Conservation (phyloP, 768 basidiomycete species). For the Ramaria sp. region DNA sequence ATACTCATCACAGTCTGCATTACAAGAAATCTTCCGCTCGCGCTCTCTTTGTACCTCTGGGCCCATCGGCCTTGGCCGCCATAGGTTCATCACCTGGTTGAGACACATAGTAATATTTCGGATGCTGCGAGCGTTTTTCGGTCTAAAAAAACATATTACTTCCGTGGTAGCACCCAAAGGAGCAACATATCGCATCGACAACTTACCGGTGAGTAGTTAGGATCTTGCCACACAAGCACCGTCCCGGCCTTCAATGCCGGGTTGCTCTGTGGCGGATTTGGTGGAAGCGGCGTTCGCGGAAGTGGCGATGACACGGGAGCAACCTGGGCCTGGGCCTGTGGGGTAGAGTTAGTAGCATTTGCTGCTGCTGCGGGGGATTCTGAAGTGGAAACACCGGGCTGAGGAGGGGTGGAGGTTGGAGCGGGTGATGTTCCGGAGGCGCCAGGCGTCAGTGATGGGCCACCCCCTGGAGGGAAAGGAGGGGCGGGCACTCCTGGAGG, state of each 20-base stretch:
- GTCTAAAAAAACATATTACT: slow-evolving; percentile 39
- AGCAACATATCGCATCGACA: background rate
- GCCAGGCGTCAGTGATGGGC: slow-evolving; percentile 18
- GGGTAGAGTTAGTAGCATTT: slow-evolving; percentile 15
- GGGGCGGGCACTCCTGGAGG: slow-evolving; percentile 18
- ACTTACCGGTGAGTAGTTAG: slow-evolving; percentile 72
- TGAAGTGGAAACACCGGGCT: slow-evolving; percentile 16
- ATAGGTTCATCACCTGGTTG: slow-evolving; percentile 21
- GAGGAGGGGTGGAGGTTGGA: slow-evolving; percentile 11
- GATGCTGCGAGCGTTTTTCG: slow-evolving; percentile 58
- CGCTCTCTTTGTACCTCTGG: slow-evolving; percentile 74
- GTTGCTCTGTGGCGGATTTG: slow-evolving; percentile 55
- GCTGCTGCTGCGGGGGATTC: slow-evolving; percentile 12
- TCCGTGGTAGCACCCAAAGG: background rate
- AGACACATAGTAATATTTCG: slow-evolving; percentile 50
- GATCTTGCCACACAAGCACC: slow-evolving; percentile 59
- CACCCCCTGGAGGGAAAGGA: slow-evolving; percentile 17
- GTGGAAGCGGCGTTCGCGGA: slow-evolving; percentile 31
- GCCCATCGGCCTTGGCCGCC: slow-evolving; percentile 36
- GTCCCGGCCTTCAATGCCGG: slow-evolving; percentile 70
- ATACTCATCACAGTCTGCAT: background rate
- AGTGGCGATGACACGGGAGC: slow-evolving; percentile 10
- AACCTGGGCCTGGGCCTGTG: slow-evolving; percentile 16
- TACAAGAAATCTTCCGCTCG: slow-evolving; percentile 80
- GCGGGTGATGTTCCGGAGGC: slow-evolving; percentile 18